Percentiles rank a stretch among this genome's conserved stretches.
These are phyloP conservation scores for Psidium friedrichsthalianum DNA, from an alignment of 345 rosid species.

Conservation along the genomic window DNA sequence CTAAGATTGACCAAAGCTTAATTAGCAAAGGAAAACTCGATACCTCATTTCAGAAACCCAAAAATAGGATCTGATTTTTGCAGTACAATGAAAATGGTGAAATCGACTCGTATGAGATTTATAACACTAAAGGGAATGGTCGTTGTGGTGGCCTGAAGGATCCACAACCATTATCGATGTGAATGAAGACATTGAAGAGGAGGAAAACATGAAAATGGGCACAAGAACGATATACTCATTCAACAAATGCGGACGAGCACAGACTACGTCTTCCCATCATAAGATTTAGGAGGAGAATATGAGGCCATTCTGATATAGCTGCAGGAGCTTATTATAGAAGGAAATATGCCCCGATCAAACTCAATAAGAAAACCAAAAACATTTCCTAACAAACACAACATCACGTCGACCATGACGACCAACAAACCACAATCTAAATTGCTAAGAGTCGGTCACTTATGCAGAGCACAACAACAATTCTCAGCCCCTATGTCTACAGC, in stretches of 20 bases:
- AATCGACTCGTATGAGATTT: background rate
- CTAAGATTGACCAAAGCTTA: no score
- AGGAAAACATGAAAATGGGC: background rate
- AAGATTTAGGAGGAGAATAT: background rate
- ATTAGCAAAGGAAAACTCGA: no score
- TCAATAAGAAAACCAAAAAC: background rate
- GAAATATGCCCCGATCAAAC: background rate
- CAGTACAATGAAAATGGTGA: no score
- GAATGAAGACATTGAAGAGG: background rate
- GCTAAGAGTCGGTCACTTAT: slow-evolving; percentile 23
- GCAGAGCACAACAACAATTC: slow-evolving; percentile 58
- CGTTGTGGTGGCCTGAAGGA: background rate
- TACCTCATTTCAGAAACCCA: no score
- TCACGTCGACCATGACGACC: background rate
- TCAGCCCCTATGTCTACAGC: slow-evolving; percentile 51
- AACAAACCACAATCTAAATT: background rate
- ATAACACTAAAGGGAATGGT: background rate
- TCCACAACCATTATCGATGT: background rate
- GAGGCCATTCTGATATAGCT: background rate
- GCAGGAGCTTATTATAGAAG: background rate
- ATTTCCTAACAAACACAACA: background rate
- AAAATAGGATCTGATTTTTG: no score
- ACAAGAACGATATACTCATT: background rate
- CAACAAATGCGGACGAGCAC: background rate
- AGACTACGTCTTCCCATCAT: background rate